Evolutionary conservation across 257 asterid genomes (phyloP), one percentile per base, ranked within the genome.

Genomic region (Ophiorrhiza pumila): DNA sequence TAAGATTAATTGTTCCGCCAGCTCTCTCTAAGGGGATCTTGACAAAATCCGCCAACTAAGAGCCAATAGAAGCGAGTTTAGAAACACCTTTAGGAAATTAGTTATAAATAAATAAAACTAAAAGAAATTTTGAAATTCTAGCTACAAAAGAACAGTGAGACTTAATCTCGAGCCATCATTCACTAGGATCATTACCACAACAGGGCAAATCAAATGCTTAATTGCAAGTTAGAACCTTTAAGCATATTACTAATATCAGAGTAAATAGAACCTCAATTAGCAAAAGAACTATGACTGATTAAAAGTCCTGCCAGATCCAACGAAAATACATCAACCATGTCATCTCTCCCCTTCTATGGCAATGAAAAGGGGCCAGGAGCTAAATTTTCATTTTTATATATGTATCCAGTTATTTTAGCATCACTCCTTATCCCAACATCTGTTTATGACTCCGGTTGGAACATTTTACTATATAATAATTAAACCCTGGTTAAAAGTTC

Each of bases 31-130:
- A 79, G 39, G 95, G 97, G 66, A 74, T 82, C 91, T 83, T 90
- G 71, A 89, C 92, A 75, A 90, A 95, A 86, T 95, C 99, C 85
- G 99, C 99, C 81, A 95, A 80, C 97, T 92, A 84, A 80, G 77
- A 72, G 76, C 72, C 71, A 73, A 68, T 42, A 76, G 27, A 35
- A 41, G 29, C 4, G 53, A 17, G 8, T 56, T 12, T 23, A 31
- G 37, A 39, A 4, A 56, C 23, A 53, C 39, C 20, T 18, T 55
- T 7, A 58, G 10, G 22, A 43, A 42, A 71, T 4, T n/a, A 11
- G 42, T 13, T 4, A 22, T 12, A 4, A 45, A 25, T 17, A 31
- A 60, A 17, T 32, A 31, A 39, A 12, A 31, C 1, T 1, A 13
- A 11, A 29, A 57, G n/a, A 2, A 17, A 60, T 17, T 1, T 9